Evolutionary conservation across 2,329 filamentous ascomycete genomes (phyloP).

Genomic region (Neophaeococcomyces mojaviensis): DNA sequence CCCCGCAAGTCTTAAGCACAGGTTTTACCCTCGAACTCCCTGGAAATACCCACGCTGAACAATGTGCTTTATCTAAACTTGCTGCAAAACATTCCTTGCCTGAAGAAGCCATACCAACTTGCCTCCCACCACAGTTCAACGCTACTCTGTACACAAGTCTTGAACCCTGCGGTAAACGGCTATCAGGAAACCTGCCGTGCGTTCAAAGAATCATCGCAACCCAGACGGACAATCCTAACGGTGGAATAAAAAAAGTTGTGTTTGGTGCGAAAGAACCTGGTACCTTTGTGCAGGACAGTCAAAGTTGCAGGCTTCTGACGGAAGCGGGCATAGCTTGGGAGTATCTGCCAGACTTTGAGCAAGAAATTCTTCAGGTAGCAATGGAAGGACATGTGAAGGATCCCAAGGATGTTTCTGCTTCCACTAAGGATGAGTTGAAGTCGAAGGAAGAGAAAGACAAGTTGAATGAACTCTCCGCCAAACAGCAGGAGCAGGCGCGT

Average conservation of each 20-base stretch:
- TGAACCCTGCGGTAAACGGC: conserved; percentile 46
- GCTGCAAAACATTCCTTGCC: conserved; percentile 33
- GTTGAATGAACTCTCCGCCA: neutral
- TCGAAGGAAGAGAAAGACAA: neutral
- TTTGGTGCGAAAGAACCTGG: conserved; percentile 83
- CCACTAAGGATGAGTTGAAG: neutral
- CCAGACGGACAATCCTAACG: conserved; percentile 35
- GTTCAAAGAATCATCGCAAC: conserved; percentile 66
- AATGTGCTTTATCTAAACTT: conserved; percentile 75
- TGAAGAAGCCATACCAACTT: conserved; percentile 48
- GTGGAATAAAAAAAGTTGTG: conserved; percentile 68
- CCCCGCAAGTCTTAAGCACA: conserved; percentile 39
- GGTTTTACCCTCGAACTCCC: conserved; percentile 86
- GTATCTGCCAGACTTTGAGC: conserved; percentile 66
- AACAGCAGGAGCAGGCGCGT: conserved; percentile 26
- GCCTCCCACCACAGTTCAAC: conserved; percentile 31
- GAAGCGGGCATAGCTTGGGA: conserved; percentile 66
- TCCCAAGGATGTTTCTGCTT: neutral
- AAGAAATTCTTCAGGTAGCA: conserved; percentile 72
- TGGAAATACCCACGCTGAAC: conserved; percentile 94
- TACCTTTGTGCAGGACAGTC: conserved; percentile 79
- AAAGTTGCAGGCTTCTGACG: conserved; percentile 62
- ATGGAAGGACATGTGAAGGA: conserved; percentile 62
- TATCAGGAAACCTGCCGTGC: conserved; percentile 46
- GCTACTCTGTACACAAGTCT: conserved; percentile 82